Evolutionary conservation across 768 basidiomycete species (phyloP), one percentile per base, ranked within the genome.

Genomic region (Collybia sordida): DNA sequence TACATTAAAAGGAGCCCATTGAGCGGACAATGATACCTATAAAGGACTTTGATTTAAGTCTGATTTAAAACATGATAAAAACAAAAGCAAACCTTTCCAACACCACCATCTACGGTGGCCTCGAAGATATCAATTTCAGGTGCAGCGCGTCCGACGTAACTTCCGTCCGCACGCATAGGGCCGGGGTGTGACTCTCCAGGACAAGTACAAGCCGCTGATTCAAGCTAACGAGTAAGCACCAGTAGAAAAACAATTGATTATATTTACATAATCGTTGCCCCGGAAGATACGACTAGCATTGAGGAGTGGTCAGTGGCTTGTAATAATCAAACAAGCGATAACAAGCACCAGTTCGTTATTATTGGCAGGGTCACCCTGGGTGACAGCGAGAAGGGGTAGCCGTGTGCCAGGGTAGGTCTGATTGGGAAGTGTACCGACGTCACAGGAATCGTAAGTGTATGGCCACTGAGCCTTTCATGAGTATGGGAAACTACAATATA

Each of bases 381-480:
- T 54, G 40, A 51, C 76, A 4, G 81, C 76, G 19, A 75, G 74
- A 3, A 70, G 52, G 14, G 86, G 88, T 2, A 38, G 78, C 17
- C 55, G 49, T 14, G 66, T 70, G 7, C 81, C 87, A 42, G 85
- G 81, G 55, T 83, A 65, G 6, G 86, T 80, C 64, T 95, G 93
- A 65, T 93, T 93, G 3, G 80, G 72, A 5, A 88, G 68, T 1
- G 90, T 93, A 3, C 91, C 91, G 11, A 90, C 78, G 62, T 93
- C 91, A 62, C 91, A 92, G 2, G 81, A 63, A 47, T 87, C 83
- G 56, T 86, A 87, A 11, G 79, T 75, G 60, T 85, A 87, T 6
- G 86, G 86, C 84, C 85, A 86, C 82, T 59, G 57, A 0, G 36
- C 21, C 50, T n/a, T 27, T 42, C 22, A 17, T 38, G 14, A 28